phyloP scores from a whole-genome alignment of 1,284 basidiomycete species.

The Sparassis latifolia region DNA sequence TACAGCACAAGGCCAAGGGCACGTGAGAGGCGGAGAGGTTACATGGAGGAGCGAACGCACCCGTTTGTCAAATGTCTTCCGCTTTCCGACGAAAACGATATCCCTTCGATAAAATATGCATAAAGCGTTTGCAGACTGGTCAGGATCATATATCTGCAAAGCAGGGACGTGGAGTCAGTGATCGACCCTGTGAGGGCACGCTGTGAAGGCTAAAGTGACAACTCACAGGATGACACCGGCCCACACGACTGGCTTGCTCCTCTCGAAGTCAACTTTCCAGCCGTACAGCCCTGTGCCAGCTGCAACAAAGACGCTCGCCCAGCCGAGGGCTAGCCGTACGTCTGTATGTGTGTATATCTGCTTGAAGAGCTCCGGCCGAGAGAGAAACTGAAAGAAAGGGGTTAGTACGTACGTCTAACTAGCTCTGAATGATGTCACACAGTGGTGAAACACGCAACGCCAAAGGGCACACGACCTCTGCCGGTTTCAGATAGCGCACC shows the following conservation, averaged over 20 bases:
- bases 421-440: too few relatives aligned
- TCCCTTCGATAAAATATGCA: constrained; percentile 77
- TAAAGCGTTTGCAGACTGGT: constrained; percentile 70
- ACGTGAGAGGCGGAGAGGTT: not conserved
- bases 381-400: constrained; percentile 55
- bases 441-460: not conserved
- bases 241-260: constrained; percentile 75
- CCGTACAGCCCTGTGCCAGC: constrained; percentile 78
- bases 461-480: not conserved
- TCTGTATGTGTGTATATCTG: constrained; percentile 83
- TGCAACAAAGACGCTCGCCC: constrained; percentile 76
- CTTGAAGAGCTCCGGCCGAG: constrained; percentile 76
- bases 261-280: constrained; percentile 80
- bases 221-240: constrained; percentile 70
- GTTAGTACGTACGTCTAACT: not conserved
- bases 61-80: constrained; percentile 78
- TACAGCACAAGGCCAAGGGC: constrained; percentile 20
- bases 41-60: constrained; percentile 33
- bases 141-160: constrained; percentile 62
- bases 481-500: too few relatives aligned
- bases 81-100: constrained; percentile 75
- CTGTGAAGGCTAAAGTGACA: constrained; percentile 5
- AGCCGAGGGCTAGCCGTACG: constrained; percentile 78
- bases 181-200: not conserved
- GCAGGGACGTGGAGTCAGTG: not conserved